These are phyloP conservation scores for Soucietia sequanensis DNA, from an alignment of 805 yeast species.

Conservation along the genomic window DNA sequence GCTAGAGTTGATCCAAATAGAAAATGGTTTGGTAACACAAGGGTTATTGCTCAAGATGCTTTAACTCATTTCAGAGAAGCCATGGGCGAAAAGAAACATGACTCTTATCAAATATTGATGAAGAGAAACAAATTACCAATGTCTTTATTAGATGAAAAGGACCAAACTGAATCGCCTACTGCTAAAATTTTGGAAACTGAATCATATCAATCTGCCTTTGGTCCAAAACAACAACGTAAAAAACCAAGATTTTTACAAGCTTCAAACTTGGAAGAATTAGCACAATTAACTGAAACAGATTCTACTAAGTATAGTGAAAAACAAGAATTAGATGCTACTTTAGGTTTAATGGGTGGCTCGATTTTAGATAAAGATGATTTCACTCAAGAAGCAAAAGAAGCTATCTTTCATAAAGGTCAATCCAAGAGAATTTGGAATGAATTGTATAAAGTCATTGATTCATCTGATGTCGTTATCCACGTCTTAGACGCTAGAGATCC, in stretches of 20 bases:
- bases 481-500: slow-evolving; percentile 98
- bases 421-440: slow-evolving; percentile 99
- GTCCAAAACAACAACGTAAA: slow-evolving; percentile 92
- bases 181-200: slow-evolving; percentile 87
- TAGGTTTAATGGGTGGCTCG: slow-evolving; percentile 77
- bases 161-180: slow-evolving; percentile 70
- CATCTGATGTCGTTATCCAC: slow-evolving; percentile 95
- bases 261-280: slow-evolving; percentile 78
- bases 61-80: slow-evolving; percentile 92
- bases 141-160: slow-evolving; percentile 89
- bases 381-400: slow-evolving; percentile 90
- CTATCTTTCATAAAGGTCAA: slow-evolving; percentile 95
- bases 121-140: slow-evolving; percentile 92
- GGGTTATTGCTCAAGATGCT: slow-evolving; percentile 97
- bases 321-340: slow-evolving; percentile 67
- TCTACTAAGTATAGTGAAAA: slow-evolving; percentile 67
- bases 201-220: slow-evolving; percentile 76
- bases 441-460: slow-evolving; percentile 92
- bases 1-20: slow-evolving; percentile 96
- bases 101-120: slow-evolving; percentile 80
- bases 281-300: slow-evolving; percentile 53
- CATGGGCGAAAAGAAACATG: slow-evolving; percentile 78
- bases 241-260: slow-evolving; percentile 77
- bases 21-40: slow-evolving; percentile 96
- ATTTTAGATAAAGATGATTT: slow-evolving; percentile 68